A percentile compares a stretch with the other conserved stretches of the same genome.
Evolutionary conservation across 352 stramenopile genomes (phyloP).

Genomic region (Globisporangium spinosum): DNA sequence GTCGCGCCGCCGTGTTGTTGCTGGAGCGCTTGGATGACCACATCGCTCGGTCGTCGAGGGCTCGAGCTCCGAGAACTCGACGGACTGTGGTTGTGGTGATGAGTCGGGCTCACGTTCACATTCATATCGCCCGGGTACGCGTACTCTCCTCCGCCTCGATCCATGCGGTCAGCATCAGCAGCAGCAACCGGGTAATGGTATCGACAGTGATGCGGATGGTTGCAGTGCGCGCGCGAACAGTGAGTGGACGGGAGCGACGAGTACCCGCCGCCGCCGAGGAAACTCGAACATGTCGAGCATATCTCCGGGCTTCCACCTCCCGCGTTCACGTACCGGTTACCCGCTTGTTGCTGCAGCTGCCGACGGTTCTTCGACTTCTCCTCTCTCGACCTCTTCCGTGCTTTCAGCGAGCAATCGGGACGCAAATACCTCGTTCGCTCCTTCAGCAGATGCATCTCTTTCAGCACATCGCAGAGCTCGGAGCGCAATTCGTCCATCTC

Average conservation of each 20-base stretch:
- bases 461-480: conserved; percentile 59
- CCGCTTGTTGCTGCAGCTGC: neutral
- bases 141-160: neutral
- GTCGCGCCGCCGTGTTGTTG: neutral
- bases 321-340: neutral
- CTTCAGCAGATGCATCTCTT: conserved; percentile 65
- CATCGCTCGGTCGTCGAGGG: conserved; percentile 24
- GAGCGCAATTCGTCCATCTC: conserved; percentile 66
- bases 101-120: neutral
- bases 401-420: conserved; percentile 18
- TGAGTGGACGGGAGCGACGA: neutral
- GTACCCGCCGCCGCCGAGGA: neutral
- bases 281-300: conserved; percentile 7
- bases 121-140: neutral
- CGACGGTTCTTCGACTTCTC: neutral
- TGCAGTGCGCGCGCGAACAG: neutral
- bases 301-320: neutral
- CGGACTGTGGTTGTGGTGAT: neutral
- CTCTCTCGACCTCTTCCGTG: conserved; percentile 4
- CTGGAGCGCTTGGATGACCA: conserved; percentile 26
- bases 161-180: neutral
- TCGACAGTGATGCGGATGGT: neutral
- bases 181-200: conserved; percentile 8
- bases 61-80: conserved; percentile 27
- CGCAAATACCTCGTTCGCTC: conserved; percentile 68